These are phyloP conservation scores for Globisporangium radiosum DNA, from an alignment of 352 stramenopile genomes.

Conservation along the genomic window DNA sequence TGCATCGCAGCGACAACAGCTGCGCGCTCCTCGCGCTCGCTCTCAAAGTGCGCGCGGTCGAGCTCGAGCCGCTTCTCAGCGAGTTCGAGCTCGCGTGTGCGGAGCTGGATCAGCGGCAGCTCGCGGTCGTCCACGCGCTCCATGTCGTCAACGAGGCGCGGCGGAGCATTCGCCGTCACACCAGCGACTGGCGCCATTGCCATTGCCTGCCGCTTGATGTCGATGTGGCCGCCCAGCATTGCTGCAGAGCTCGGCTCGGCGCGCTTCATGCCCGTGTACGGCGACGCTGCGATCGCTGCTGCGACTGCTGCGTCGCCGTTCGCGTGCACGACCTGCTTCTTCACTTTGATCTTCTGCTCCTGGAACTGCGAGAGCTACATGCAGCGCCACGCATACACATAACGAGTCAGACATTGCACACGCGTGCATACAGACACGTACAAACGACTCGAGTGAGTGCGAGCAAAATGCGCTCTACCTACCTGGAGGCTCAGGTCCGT, in stretches of 20 bases:
- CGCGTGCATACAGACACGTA: no score
- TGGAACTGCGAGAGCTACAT: conserved; percentile 10
- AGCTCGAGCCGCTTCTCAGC: conserved; percentile 10
- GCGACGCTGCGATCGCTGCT: background rate
- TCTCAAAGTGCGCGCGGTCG: conserved; percentile 9
- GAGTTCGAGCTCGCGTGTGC: conserved; percentile 6
- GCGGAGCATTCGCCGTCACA: no score
- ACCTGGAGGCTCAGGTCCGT: conserved; percentile 13
- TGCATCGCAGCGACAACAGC: conserved; percentile 9
- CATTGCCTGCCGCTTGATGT: background rate
- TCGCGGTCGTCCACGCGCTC: conserved; percentile 6
- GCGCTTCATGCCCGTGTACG: background rate
- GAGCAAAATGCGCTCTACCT: background rate
- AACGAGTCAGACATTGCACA: background rate
- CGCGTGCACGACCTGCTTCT: conserved; percentile 1
- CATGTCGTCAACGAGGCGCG: background rate
- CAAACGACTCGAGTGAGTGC: no score
- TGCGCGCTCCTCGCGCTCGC: conserved; percentile 9
- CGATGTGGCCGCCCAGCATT: background rate
- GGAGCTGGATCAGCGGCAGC: conserved; percentile 1
- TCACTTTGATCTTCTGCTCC: conserved; percentile 11
- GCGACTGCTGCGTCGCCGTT: background rate
- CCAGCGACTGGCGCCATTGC: background rate
- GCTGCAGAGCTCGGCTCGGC: background rate
- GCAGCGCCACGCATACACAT: background rate